phyloP scores from a whole-genome alignment of 2,329 filamentous ascomycete species.

The Pseudogymnoascus sp. region DNA sequence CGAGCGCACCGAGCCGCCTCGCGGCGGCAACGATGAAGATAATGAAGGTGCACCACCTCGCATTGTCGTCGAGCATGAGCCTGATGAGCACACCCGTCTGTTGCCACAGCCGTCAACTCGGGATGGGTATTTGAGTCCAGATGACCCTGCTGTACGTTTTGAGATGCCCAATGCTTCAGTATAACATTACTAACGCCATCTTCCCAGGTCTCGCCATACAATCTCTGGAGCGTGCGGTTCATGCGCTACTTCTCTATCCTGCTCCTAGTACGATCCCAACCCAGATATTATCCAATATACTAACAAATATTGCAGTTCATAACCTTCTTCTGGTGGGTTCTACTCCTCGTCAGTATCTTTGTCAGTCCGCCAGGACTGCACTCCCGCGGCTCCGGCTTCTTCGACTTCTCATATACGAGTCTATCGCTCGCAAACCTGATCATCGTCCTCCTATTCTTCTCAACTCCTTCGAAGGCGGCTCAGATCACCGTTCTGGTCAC shows the following conservation, averaged over 20 bases:
- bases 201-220: constrained; percentile 70
- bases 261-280: constrained; percentile 41
- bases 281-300: neutral
- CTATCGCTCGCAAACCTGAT: constrained; percentile 68
- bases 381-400: constrained; percentile 84
- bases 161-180: neutral
- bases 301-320: constrained; percentile 32
- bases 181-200: constrained; percentile 16
- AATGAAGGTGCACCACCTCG: constrained; percentile 18
- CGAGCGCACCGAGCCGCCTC: constrained; percentile 26
- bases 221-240: constrained; percentile 81
- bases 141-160: constrained; percentile 65
- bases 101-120: constrained; percentile 17
- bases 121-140: constrained; percentile 57
- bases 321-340: constrained; percentile 85
- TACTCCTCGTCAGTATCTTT: constrained; percentile 83
- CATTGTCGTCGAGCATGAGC: constrained; percentile 31
- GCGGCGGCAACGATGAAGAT: constrained; percentile 17
- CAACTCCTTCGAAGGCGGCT: constrained; percentile 70
- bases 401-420: constrained; percentile 74
- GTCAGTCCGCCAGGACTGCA: constrained; percentile 82
- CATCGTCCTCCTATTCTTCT: constrained; percentile 77
- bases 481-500: constrained; percentile 64
- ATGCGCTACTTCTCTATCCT: constrained; percentile 69
- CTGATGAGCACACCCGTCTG: constrained; percentile 45